phyloP scores from a whole-genome alignment of 257 asterid species.

The Capsicum rhomboideum region DNA sequence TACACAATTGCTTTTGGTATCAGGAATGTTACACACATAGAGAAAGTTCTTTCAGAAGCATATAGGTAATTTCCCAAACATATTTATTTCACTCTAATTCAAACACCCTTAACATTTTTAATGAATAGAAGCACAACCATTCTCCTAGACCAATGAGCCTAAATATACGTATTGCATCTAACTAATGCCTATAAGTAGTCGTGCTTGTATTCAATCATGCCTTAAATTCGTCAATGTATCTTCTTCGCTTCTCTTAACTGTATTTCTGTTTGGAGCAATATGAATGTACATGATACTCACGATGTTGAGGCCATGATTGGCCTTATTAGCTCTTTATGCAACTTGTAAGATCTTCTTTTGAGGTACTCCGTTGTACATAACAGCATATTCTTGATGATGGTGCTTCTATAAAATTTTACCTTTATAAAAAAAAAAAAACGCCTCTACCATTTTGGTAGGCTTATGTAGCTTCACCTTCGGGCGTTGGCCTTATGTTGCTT shows the following conservation, averaged over 20 bases:
- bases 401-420: not conserved
- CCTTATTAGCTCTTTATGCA: not conserved
- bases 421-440: not conserved
- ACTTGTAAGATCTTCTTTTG: not conserved
- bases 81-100: not conserved
- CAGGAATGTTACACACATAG: constrained; percentile 90
- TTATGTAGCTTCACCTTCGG: not conserved
- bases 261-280: not conserved
- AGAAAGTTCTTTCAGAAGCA: constrained; percentile 88
- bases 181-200: not conserved
- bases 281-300: not conserved
- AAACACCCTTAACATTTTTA: not conserved
- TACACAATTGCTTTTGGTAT: constrained; percentile 97
- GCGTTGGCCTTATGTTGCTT: not conserved
- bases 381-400: not conserved
- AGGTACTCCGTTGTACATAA: not conserved
- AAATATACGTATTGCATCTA: not conserved
- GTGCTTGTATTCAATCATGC: not conserved
- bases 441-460: not conserved
- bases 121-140: not conserved
- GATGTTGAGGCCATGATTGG: not conserved
- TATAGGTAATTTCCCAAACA: constrained; percentile 40
- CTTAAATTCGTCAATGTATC: not conserved
- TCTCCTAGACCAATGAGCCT: not conserved
- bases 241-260: not conserved